Conservation (phyloP, 495 filamentous ascomycete genomes). For the Penicillium parvum region DNA sequence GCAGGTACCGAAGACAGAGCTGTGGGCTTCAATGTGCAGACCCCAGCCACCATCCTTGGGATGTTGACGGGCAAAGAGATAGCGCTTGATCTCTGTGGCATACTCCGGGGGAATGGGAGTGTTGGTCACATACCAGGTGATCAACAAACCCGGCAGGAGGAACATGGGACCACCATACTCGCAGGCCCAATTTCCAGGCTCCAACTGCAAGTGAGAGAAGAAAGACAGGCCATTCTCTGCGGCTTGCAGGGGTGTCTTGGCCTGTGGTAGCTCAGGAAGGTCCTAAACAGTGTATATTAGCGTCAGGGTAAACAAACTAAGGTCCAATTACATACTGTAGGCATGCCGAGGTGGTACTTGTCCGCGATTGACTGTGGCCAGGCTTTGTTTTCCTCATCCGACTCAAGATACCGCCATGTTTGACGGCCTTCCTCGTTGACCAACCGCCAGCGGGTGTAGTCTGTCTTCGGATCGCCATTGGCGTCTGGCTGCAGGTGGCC, state of each 20-base stretch:
- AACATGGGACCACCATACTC: conserved; percentile 94
- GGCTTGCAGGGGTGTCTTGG: conserved; percentile 69
- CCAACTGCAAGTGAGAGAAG: conserved; percentile 84
- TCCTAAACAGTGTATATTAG: conserved; percentile 43
- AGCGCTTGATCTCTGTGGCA: conserved; percentile 86
- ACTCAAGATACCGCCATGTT: conserved; percentile 88
- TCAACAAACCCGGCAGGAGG: conserved; percentile 77
- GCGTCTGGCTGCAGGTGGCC: conserved; percentile 36
- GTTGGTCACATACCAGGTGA: conserved; percentile 87
- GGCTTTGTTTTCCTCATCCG: conserved; percentile 63
- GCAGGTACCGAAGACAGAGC: conserved; percentile 80
- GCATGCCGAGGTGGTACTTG: conserved; percentile 76
- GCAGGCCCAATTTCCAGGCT: conserved; percentile 90
- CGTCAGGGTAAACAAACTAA: background rate
- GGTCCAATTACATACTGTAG: conserved; percentile 43
- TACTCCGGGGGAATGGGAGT: conserved; percentile 79
- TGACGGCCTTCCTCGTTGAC: conserved; percentile 77
- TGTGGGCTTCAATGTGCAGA: conserved; percentile 92
- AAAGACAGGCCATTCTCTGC: conserved; percentile 82
- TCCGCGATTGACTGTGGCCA: conserved; percentile 88
- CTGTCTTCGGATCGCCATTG: conserved; percentile 55
- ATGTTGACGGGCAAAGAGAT: conserved; percentile 83
- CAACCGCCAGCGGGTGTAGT: conserved; percentile 79
- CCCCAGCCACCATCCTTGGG: conserved; percentile 94
- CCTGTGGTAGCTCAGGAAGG: conserved; percentile 63